Base-by-base conservation (phyloP, 2,329 filamentous ascomycete genomes). In the Colletotrichum sp. region DNA sequence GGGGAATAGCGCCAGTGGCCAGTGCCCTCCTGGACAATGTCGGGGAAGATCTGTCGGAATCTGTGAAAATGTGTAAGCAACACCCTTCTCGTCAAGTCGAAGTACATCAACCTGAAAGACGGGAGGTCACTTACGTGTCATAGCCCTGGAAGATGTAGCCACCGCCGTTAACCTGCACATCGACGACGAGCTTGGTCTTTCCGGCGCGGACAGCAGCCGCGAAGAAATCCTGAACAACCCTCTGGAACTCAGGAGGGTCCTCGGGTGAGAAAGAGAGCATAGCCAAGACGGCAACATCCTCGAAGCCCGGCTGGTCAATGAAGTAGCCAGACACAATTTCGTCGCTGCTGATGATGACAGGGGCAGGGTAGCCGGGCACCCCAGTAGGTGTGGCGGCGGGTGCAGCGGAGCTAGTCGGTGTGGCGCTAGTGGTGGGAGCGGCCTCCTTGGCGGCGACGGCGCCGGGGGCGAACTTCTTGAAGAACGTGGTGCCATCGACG, bases 111-210 rank as follows among this genome's bases (percentile, higher is more conserved):
- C 13, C 26, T 36, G 16, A 44, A 21, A 15, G n/a, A 52, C 10
- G 44, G 44, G 44, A 13, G 44, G 44, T 52, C n/a, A 68, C 66
- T 34, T 39, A 68, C 52, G 66, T 85, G 79, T 92, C 90, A 78
- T 91, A 90, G 15, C 88, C 90, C 39, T 89, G 87, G 16, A 91
- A 80, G 64, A 93, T 89, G 9, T 86, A 88, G 26, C 92, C 92
- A 55, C 92, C 92, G 6, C 87, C 88, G 77, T 93, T 93, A 55
- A 86, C 87, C 12, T 87, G 88, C 5, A 93, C 82, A 78, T 93
- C 91, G 30, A 93, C 84, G n/a, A 93, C 88, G 0, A 93, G 87
- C 82, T 91, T 91, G 52, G 87, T 91, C 83, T 92, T 92, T 73
- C 88, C 89, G 1, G 86, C 87, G 8, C 85, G 84, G 3, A 81